Evolutionary conservation across 768 basidiomycete species (phyloP).

Genomic region (Lyophyllum decastes): DNA sequence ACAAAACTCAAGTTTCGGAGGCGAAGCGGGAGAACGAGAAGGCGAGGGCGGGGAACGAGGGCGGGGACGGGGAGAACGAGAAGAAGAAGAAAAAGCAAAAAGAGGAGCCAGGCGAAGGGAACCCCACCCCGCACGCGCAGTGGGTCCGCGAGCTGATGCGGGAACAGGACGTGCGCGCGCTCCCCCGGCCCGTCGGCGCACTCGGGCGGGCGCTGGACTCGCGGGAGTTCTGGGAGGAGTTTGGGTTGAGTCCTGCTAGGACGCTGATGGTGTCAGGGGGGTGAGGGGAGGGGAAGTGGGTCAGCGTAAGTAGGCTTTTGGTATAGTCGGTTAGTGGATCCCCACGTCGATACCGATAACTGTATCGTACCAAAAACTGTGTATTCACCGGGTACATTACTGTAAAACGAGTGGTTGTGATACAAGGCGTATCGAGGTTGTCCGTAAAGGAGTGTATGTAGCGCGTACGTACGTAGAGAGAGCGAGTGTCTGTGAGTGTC

Average conservation of each 20-base stretch:
- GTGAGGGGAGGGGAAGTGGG: too few species aligned
- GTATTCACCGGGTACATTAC: too few species aligned
- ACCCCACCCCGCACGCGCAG: slow-evolving; percentile 37
- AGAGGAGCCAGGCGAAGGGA: slow-evolving; percentile 2
- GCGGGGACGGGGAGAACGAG: too few species aligned
- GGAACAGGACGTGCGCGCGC: slow-evolving; percentile 46
- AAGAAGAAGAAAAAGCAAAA: too few species aligned
- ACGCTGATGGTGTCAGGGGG: slow-evolving; percentile 27
- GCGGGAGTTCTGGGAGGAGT: slow-evolving; percentile 59
- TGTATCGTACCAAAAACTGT: too few species aligned
- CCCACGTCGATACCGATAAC: too few species aligned
- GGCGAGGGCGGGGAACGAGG: neutral
- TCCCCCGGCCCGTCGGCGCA: slow-evolving; percentile 50
- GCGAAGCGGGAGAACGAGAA: neutral
- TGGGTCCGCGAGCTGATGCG: slow-evolving; percentile 66
- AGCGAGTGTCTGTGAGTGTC: too few species aligned
- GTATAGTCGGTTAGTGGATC: too few species aligned
- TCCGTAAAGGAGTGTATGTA: neutral
- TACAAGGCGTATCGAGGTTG: neutral
- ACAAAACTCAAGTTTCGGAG: neutral
- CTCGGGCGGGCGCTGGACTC: slow-evolving; percentile 60
- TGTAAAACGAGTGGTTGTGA: too few species aligned
- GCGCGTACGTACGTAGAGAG: neutral
- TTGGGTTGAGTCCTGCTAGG: slow-evolving; percentile 43
- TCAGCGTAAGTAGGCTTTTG: too few species aligned